Conservation (phyloP, 805 yeast genomes). For the Saccharomycopsis fermentans region DNA sequence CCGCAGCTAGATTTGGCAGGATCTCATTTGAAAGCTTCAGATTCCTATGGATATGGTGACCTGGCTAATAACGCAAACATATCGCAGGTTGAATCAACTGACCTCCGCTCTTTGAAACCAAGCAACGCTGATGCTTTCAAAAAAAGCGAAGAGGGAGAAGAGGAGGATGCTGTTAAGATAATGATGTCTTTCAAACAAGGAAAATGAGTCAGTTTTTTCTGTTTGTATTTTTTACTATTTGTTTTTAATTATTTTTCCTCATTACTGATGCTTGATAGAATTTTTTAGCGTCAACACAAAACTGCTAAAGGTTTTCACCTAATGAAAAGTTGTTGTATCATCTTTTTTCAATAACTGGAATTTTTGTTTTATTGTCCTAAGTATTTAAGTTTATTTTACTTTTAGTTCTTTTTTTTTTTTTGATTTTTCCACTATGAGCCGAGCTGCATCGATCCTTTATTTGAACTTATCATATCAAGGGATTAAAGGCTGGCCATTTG, state of each 20-base stretch:
- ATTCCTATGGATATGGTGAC: no score
- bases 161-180: constrained; percentile 17
- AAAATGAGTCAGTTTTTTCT: background rate
- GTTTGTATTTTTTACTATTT: background rate
- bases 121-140: background rate
- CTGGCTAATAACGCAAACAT: background rate
- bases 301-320: no score
- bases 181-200: constrained; percentile 18
- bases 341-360: no score
- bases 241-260: background rate
- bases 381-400: no score
- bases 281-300: no score
- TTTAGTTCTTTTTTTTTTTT: no score
- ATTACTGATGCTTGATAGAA: background rate
- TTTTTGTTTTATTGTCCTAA: no score
- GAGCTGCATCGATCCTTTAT: no score
- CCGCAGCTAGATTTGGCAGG: background rate
- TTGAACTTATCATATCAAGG: no score
- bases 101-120: background rate
- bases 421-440: no score
- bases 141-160: constrained; percentile 8
- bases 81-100: background rate
- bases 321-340: no score
- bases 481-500: no score
- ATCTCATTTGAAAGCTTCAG: background rate